Evolutionary conservation across 768 basidiomycete genomes (phyloP), one percentile per base, ranked within the genome.

Genomic region (Albatrellus ellisii): DNA sequence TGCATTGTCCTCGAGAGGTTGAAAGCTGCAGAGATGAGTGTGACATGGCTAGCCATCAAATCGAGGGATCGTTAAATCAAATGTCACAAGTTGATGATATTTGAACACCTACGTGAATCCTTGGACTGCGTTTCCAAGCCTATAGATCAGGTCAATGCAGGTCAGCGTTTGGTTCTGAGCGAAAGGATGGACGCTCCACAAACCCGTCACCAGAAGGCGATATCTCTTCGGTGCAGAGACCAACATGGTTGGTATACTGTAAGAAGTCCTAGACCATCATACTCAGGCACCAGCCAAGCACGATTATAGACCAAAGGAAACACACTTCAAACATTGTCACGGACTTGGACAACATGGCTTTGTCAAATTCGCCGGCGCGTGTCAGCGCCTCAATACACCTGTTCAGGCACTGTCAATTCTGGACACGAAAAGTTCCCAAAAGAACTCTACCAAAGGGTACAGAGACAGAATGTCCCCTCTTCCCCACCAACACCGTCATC

Each of bases 401-500:
- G n/a, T 15, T 42, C 18, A 37, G 17, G 3, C 31, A 12, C 17
- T 1, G 5, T 39, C n/a, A n/a, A n/a, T n/a, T 12, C 39, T 34
- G 9, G 22, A 6, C 21, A 15, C 25, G 11, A n/a, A 26, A 4
- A 18, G 12, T 11, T 2, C 12, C 14, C 40, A 22, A 4, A 6
- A 8, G 20, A 15, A 36, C 42, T 5, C n/a, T 39, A 82, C 85
- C 83, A 88, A 6, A 88, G 58, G 0, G 84, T 87, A 54, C 88
- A 91, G 36, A 98, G 64, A 46, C 87, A 88, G 62, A 97, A 95
- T 0, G 86, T 91, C 2, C 92, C 92, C 60, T 95, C 92, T 49
- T 94, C 88, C 1, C 92, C 91, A 1, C 94, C 92, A 10, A 97
- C 89, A 6, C 94, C 94, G 52, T 97, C 94, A 44, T 85, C 80